A percentile compares a stretch with the other conserved stretches of the same genome.
phyloP scores from a whole-genome alignment of 495 filamentous ascomycete species.

The Cairneyella variabilis region DNA sequence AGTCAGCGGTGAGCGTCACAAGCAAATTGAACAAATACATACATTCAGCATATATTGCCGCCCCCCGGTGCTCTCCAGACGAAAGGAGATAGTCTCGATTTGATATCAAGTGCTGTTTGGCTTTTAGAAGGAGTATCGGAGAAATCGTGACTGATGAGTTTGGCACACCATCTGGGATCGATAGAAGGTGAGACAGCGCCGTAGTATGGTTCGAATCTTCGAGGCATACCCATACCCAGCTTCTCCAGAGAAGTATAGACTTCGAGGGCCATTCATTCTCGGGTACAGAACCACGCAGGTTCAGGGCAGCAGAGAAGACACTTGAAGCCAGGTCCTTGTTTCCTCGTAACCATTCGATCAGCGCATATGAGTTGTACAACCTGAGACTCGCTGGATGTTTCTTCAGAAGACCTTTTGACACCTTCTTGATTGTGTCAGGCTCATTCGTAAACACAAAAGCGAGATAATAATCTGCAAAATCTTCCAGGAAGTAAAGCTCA shows the following conservation, averaged over 20 bases:
- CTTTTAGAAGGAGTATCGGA: slow-evolving; percentile 45
- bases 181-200: slow-evolving; percentile 34
- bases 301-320: slow-evolving; percentile 63
- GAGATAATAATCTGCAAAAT: slow-evolving; percentile 67
- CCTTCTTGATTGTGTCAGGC: slow-evolving; percentile 56
- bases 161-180: slow-evolving; percentile 24
- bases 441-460: slow-evolving; percentile 62
- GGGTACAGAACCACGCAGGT: slow-evolving; percentile 45
- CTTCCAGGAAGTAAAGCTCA: slow-evolving; percentile 35
- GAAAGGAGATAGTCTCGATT: slow-evolving; percentile 54
- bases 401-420: slow-evolving; percentile 70
- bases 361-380: slow-evolving; percentile 75
- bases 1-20: not conserved
- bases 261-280: slow-evolving; percentile 7
- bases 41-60: slow-evolving; percentile 54
- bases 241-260: slow-evolving; percentile 56
- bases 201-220: slow-evolving; percentile 38
- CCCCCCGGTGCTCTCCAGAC: slow-evolving; percentile 35
- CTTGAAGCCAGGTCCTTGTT: slow-evolving; percentile 52
- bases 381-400: slow-evolving; percentile 56
- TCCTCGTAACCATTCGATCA: slow-evolving; percentile 61
- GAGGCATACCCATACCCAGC: slow-evolving; percentile 70
- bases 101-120: slow-evolving; percentile 51
- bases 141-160: slow-evolving; percentile 17
- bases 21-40: not conserved